phyloP scores from a whole-genome alignment of 805 yeast genomes.

The Candida easanensis region DNA sequence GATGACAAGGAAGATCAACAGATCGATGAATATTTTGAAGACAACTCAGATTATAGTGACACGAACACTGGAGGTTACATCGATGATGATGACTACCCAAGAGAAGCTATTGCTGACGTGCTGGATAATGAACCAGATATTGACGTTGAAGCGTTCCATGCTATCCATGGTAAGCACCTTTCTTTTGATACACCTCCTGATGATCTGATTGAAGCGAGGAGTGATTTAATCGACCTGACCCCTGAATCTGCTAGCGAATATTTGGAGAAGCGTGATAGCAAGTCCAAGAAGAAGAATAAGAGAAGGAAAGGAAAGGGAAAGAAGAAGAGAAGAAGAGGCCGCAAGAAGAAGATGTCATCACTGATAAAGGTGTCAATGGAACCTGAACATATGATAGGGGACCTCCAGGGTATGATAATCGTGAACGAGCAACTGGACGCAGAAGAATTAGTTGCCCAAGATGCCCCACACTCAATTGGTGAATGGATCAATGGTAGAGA shows the following conservation, averaged over 20 bases:
- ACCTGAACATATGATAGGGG: constrained; percentile 8
- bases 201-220: not conserved
- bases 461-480: constrained; percentile 7
- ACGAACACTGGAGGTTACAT: not conserved
- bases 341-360: constrained; percentile 9
- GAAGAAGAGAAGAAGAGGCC: not conserved
- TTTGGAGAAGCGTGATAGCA: not conserved
- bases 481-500: constrained; percentile 6
- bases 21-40: not conserved
- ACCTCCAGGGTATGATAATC: constrained; percentile 12
- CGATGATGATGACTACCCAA: constrained; percentile 2
- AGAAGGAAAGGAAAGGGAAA: constrained; percentile 5
- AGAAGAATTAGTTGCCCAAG: not conserved
- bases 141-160: not conserved
- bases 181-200: not conserved
- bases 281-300: not conserved
- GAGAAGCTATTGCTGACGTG: too few relatives aligned
- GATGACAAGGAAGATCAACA: not conserved
- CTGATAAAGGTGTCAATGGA: not conserved
- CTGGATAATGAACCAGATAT: not conserved
- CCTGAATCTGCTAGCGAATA: not conserved
- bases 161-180: not conserved
- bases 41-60: not conserved
- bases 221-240: constrained; percentile 10
- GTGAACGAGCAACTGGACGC: constrained; percentile 12